phyloP scores from a whole-genome alignment of 257 asterid species.

The Nicotiana undulata region DNA sequence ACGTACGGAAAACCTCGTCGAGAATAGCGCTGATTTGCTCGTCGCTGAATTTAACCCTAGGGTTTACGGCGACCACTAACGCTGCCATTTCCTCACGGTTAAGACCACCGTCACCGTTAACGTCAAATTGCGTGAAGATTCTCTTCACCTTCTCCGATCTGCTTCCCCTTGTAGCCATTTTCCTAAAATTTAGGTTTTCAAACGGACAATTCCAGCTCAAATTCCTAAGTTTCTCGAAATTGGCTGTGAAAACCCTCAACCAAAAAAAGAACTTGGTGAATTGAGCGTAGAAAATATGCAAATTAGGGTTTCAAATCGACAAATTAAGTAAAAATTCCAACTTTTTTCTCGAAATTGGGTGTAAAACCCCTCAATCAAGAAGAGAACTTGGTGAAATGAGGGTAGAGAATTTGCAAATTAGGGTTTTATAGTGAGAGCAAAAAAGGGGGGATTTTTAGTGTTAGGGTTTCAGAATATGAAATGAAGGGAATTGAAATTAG shows the following conservation, averaged over 20 bases:
- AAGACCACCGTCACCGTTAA: conserved; percentile 73
- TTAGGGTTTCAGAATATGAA: background rate
- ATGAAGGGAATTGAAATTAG: conserved; percentile 1
- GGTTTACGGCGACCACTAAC: conserved; percentile 81
- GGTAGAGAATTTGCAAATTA: background rate
- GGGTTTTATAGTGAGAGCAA: background rate
- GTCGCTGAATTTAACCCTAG: conserved; percentile 87
- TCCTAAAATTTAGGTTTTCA: conserved; percentile 14
- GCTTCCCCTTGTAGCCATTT: conserved; percentile 84
- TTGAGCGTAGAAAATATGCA: background rate
- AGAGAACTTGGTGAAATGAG: background rate
- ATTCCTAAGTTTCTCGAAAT: background rate
- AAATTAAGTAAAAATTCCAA: too few species aligned
- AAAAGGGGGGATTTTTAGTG: background rate
- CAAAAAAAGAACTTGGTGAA: background rate
- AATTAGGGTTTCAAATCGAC: background rate
- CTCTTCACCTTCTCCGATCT: conserved; percentile 94
- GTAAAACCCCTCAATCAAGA: too few species aligned
- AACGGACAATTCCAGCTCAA: conserved; percentile 14
- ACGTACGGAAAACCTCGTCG: conserved; percentile 87
- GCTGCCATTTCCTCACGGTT: conserved; percentile 93
- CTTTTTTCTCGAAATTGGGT: too few species aligned
- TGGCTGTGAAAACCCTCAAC: background rate
- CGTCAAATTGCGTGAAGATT: conserved; percentile 80
- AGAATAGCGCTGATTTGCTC: conserved; percentile 90